Evolutionary conservation across 2,329 filamentous ascomycete genomes (phyloP).

Genomic region (Hirsutella minnesotensis): DNA sequence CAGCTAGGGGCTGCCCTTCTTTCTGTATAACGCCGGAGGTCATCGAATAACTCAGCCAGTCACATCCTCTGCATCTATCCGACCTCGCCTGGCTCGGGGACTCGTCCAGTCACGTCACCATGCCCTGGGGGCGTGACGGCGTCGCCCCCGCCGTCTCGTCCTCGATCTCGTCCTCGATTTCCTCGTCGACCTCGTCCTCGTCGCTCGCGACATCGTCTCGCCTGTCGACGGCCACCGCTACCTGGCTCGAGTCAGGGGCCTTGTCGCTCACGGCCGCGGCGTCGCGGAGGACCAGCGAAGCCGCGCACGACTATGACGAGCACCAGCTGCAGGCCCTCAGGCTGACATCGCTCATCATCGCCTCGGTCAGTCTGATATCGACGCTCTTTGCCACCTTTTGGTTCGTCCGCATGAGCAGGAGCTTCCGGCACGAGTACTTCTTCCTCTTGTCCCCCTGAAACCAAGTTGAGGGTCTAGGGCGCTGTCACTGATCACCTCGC

Average conservation of each 20-base stretch:
- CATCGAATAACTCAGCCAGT: too few species aligned
- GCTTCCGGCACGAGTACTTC: constrained; percentile 51
- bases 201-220: too few species aligned
- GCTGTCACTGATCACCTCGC: too few species aligned
- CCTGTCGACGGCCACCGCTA: background rate
- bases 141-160: background rate
- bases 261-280: background rate
- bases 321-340: constrained; percentile 12
- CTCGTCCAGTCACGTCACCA: too few species aligned
- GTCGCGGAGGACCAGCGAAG: too few species aligned
- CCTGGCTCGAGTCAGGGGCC: background rate
- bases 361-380: constrained; percentile 42
- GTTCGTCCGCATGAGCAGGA: constrained; percentile 62
- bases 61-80: too few species aligned
- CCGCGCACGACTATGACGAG: background rate
- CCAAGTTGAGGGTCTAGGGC: too few species aligned
- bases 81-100: too few species aligned
- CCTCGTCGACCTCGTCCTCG: too few species aligned
- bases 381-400: constrained; percentile 52
- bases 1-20: too few species aligned
- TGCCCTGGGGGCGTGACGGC: background rate
- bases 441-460: background rate
- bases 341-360: constrained; percentile 24
- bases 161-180: background rate
- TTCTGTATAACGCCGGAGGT: too few species aligned